Evolutionary conservation across 1,284 basidiomycete species (phyloP).

Genomic region (Tylopilus microsporus): DNA sequence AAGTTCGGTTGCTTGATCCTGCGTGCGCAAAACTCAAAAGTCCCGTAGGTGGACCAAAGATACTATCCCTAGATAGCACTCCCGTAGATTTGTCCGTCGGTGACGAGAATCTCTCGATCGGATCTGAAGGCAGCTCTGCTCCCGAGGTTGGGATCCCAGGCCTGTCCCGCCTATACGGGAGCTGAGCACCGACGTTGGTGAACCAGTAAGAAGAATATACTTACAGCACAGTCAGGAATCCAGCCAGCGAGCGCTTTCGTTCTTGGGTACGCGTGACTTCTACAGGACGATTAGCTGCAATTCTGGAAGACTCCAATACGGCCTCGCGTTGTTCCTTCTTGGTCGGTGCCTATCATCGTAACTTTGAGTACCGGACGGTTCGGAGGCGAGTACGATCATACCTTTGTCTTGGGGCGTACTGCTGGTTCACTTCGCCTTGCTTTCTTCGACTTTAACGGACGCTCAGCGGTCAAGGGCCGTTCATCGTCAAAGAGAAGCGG

Average conservation of each 20-base stretch:
- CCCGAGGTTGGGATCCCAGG: conserved; percentile 6
- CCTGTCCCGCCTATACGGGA: conserved; percentile 15
- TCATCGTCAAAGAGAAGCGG: conserved; percentile 27
- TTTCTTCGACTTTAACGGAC: conserved; percentile 21
- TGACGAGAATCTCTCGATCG: conserved; percentile 33
- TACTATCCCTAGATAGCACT: not conserved
- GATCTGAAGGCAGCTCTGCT: conserved; percentile 29
- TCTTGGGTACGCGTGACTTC: conserved; percentile 27
- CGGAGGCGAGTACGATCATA: conserved; percentile 7
- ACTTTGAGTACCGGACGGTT: conserved; percentile 6
- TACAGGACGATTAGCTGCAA: conserved; percentile 30
- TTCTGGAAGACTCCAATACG: conserved; percentile 28
- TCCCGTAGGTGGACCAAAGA: conserved; percentile 24
- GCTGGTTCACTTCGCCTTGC: conserved; percentile 14
- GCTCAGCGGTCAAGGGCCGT: conserved; percentile 3
- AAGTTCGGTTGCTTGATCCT: conserved; percentile 4
- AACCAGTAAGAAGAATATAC: not conserved
- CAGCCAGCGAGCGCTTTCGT: conserved; percentile 19
- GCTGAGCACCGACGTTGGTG: conserved; percentile 9
- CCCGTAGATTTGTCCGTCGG: conserved; percentile 16
- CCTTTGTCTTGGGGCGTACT: conserved; percentile 25
- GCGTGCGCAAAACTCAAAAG: conserved; percentile 12
- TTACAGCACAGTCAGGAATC: conserved; percentile 27
- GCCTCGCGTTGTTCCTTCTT: conserved; percentile 29
- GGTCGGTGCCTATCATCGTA: conserved; percentile 26